A percentile compares a stretch with the other conserved stretches of the same genome.
phyloP scores from a whole-genome alignment of 495 filamentous ascomycete genomes.

The Neohortaea acidophila region DNA sequence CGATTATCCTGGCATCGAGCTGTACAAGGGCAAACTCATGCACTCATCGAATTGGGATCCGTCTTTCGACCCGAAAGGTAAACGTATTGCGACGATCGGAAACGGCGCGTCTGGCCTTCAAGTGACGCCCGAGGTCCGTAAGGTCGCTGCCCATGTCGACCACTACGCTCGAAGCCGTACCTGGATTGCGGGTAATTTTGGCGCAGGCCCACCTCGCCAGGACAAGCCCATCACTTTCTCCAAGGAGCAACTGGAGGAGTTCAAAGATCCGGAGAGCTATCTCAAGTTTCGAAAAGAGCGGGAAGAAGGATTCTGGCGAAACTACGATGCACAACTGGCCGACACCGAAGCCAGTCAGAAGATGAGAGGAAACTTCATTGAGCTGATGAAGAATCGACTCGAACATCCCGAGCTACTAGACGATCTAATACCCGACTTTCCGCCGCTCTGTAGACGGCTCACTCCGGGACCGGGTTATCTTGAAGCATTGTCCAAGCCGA shows the following conservation, averaged over 20 bases:
- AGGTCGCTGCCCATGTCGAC: conserved; percentile 41
- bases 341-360: conserved; percentile 15
- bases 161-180: conserved; percentile 53
- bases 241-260: conserved; percentile 34
- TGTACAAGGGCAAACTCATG: conserved; percentile 34
- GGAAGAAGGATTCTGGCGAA: conserved; percentile 42
- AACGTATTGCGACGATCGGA: conserved; percentile 46
- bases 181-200: conserved; percentile 50
- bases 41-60: conserved; percentile 43
- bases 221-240: conserved; percentile 9
- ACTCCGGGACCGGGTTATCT: conserved; percentile 61
- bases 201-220: neutral
- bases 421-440: conserved; percentile 47
- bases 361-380: conserved; percentile 11
- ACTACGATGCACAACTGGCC: conserved; percentile 36
- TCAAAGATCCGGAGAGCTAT: conserved; percentile 36
- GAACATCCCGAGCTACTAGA: conserved; percentile 40
- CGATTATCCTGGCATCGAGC: conserved; percentile 34
- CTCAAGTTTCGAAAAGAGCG: conserved; percentile 34
- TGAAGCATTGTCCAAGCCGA: conserved; percentile 47
- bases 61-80: conserved; percentile 33
- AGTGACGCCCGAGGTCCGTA: conserved; percentile 41
- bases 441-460: conserved; percentile 50
- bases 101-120: conserved; percentile 45
- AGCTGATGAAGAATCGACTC: conserved; percentile 34